A percentile compares a stretch with the other conserved stretches of the same genome.
These are phyloP conservation scores for Peterozyma toletana DNA, from an alignment of 805 yeast genomes.

Conservation along the genomic window DNA sequence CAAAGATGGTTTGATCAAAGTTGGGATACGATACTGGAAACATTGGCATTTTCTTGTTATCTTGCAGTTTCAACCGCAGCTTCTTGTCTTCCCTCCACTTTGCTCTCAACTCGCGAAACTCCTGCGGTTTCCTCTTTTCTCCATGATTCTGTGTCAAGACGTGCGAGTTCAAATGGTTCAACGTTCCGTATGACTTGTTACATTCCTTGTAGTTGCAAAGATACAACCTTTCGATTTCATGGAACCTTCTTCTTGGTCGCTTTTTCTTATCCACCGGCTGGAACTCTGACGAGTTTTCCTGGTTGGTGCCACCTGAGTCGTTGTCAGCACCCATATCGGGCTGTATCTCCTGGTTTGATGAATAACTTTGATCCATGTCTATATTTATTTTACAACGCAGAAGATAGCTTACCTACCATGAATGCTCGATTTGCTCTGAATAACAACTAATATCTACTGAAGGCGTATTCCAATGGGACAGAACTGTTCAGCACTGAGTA, in stretches of 20 bases:
- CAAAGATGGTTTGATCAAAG: neutral
- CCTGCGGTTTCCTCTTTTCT: slow-evolving; percentile 43
- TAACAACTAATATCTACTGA: no score
- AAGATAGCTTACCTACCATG: no score
- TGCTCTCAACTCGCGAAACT: slow-evolving; percentile 43
- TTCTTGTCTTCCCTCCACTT: slow-evolving; percentile 26
- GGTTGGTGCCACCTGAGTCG: no score
- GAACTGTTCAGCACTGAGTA: no score
- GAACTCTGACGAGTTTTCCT: no score
- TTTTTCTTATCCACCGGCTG: slow-evolving; percentile 14
- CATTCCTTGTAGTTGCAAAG: slow-evolving; percentile 40
- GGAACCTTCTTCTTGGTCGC: slow-evolving; percentile 46
- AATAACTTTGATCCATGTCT: no score
- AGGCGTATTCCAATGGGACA: no score
- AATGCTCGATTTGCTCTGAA: no score
- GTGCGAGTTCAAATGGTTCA: slow-evolving; percentile 54
- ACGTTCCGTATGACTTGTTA: slow-evolving; percentile 49
- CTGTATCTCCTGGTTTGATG: no score
- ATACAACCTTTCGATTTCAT: slow-evolving; percentile 49
- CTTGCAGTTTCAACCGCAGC: neutral
- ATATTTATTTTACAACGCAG: no score
- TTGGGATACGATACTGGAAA: neutral
- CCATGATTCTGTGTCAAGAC: slow-evolving; percentile 48
- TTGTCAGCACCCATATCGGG: no score
- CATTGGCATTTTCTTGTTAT: neutral